Conservation (phyloP, 306 rosid species). For the Cucurbita maxima region DNA sequence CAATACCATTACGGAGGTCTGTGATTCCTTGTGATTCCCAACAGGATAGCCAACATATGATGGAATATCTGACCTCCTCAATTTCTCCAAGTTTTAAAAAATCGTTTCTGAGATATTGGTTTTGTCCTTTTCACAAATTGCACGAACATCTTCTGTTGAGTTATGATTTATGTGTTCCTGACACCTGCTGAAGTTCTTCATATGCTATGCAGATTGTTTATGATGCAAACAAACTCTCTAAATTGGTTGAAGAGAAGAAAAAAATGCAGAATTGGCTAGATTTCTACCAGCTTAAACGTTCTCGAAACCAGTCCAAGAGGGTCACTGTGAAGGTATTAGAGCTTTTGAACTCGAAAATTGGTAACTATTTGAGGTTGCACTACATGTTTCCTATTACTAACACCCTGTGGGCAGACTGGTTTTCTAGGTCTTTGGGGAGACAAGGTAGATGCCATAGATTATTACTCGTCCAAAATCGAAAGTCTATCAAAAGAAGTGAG, state of each 20-base stretch:
- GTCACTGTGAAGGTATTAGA: conserved; percentile 52
- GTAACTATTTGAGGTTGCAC: background rate
- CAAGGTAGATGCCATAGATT: conserved; percentile 64
- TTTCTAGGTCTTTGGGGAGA: conserved; percentile 75
- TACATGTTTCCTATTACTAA: background rate
- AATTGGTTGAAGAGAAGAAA: conserved; percentile 62
- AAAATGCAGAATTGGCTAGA: conserved; percentile 80
- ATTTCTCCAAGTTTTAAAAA: background rate
- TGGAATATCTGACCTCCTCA: background rate
- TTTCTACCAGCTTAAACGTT: conserved; percentile 60
- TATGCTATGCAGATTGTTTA: conserved; percentile 56
- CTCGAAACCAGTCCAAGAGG: conserved; percentile 52
- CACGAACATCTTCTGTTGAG: background rate
- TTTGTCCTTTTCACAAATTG: background rate
- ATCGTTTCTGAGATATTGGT: background rate
- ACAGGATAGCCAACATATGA: background rate
- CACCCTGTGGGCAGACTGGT: conserved; percentile 62
- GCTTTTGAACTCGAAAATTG: conserved; percentile 6
- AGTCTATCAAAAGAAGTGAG: conserved; percentile 54
- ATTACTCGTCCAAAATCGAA: conserved; percentile 39
- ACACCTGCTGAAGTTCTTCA: background rate
- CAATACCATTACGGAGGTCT: no score
- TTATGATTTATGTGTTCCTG: background rate
- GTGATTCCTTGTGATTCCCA: no score
- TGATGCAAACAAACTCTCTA: conserved; percentile 67